A percentile compares a stretch with the other conserved stretches of the same genome.
Conservation (phyloP, 2,329 filamentous ascomycete genomes). For the Aspergillus eucalypticola region DNA sequence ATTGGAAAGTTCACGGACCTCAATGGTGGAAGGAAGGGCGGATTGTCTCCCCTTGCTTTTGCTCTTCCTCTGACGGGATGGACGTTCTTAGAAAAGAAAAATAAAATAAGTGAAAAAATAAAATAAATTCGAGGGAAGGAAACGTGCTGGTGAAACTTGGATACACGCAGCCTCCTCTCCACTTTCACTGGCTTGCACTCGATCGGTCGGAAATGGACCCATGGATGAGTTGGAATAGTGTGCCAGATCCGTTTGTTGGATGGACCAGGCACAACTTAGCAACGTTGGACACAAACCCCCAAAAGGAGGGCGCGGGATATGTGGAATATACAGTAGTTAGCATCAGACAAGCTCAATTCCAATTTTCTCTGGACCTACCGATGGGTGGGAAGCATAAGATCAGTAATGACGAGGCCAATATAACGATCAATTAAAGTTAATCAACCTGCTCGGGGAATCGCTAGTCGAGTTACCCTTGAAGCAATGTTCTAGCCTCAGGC, state of each 20-base stretch:
- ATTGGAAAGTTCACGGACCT: background rate
- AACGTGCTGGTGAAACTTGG: constrained; percentile 6
- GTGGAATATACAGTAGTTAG: no score
- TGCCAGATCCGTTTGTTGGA: background rate
- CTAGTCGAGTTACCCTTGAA: background rate
- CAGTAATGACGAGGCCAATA: background rate
- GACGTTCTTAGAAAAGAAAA: background rate
- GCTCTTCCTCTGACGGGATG: background rate
- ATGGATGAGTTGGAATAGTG: constrained; percentile 1
- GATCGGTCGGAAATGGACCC: constrained; percentile 3
- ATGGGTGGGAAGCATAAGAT: background rate
- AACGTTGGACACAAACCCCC: background rate
- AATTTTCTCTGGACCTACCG: no score
- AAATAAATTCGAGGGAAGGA: background rate
- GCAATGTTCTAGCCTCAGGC: constrained; percentile 6
- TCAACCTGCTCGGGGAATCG: background rate
- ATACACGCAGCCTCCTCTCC: background rate
- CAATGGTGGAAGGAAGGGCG: background rate
- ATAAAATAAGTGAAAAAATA: background rate
- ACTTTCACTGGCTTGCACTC: background rate
- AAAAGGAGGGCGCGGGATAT: background rate
- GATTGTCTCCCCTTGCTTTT: background rate
- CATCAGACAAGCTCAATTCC: background rate
- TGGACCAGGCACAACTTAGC: background rate
- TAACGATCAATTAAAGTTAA: constrained; percentile 9